phyloP scores from a whole-genome alignment of 305 asterid genomes.

The Rubia occidens region DNA sequence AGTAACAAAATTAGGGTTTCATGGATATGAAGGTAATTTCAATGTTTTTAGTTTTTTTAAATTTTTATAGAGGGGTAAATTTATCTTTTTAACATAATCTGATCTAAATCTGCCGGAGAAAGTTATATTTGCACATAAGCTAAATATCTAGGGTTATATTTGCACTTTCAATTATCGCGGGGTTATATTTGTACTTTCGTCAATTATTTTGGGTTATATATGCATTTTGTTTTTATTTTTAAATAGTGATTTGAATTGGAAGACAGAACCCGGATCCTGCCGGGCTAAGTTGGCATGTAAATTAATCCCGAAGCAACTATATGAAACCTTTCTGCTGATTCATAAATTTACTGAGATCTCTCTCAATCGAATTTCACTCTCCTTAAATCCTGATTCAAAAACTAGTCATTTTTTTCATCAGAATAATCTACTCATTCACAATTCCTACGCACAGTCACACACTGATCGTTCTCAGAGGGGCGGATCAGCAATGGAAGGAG shows the following conservation, averaged over 20 bases:
- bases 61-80: no score
- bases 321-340: not conserved
- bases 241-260: not conserved
- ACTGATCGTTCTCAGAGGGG: not conserved
- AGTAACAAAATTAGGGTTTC: no score
- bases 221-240: constrained; percentile 20
- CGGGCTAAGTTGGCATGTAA: constrained; percentile 5
- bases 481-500: constrained; percentile 71
- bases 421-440: not conserved
- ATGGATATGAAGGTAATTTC: no score
- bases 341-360: constrained; percentile 9
- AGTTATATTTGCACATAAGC: no score
- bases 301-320: constrained; percentile 4
- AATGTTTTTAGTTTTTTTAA: no score
- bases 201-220: not conserved
- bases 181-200: no score
- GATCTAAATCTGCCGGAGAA: no score
- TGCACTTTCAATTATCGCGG: no score
- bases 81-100: no score
- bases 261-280: not conserved
- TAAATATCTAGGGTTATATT: no score
- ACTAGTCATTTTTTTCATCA: not conserved
- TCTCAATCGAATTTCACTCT: not conserved
- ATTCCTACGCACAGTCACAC: not conserved
- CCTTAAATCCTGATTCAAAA: not conserved